These are phyloP conservation scores for Suillus placidus DNA, from an alignment of 768 basidiomycete species.

Conservation along the genomic window DNA sequence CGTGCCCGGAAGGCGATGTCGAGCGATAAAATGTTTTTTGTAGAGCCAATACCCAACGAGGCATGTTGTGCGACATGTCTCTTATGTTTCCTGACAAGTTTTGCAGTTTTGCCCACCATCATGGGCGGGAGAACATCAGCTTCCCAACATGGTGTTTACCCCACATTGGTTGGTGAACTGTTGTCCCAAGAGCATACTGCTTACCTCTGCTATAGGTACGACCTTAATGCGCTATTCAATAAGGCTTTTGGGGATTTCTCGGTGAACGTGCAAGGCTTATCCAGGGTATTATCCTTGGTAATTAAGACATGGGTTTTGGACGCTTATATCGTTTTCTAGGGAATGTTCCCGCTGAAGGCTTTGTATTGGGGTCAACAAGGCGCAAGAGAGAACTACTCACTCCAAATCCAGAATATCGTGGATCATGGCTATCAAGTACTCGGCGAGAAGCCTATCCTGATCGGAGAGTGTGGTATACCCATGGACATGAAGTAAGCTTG, in stretches of 20 bases:
- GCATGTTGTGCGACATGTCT: conserved; percentile 38
- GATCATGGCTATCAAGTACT: conserved; percentile 67
- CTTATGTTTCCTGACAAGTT: conserved; percentile 11
- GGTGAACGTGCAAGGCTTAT: conserved; percentile 91
- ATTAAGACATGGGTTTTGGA: not conserved
- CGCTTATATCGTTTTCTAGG: conserved; percentile 48
- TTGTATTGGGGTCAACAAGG: conserved; percentile 90
- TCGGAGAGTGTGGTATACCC: conserved; percentile 94
- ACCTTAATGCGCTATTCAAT: conserved; percentile 83
- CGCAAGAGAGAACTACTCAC: conserved; percentile 76
- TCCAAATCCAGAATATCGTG: conserved; percentile 82
- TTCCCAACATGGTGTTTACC: conserved; percentile 66
- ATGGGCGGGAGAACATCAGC: conserved; percentile 69
- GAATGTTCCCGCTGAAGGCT: conserved; percentile 78
- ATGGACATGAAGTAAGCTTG: conserved; percentile 92
- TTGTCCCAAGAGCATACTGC: not conserved
- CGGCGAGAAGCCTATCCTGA: conserved; percentile 80
- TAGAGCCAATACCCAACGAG: conserved; percentile 94
- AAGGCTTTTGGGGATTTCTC: conserved; percentile 86
- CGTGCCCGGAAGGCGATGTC: conserved; percentile 53
- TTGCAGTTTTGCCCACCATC: conserved; percentile 74
- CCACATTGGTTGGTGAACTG: conserved; percentile 65
- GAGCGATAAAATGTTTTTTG: conserved; percentile 65
- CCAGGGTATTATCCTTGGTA: conserved; percentile 56
- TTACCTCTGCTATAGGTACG: conserved; percentile 63